A percentile compares a stretch with the other conserved stretches of the same genome.
Conservation (phyloP, 208 protist genomes). For the Willaertia magna region DNA sequence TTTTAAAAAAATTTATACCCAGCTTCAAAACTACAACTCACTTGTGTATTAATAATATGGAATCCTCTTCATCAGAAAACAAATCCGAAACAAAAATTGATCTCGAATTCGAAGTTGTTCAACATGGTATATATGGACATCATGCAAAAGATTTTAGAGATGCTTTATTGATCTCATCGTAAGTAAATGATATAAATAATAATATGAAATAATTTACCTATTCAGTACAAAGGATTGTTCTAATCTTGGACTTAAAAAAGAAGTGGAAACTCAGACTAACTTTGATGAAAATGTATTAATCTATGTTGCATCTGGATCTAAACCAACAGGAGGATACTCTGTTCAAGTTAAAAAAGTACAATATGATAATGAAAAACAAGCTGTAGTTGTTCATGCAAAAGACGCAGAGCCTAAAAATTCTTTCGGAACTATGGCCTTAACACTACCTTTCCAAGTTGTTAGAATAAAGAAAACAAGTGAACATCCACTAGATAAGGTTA, state of each 20-base stretch:
- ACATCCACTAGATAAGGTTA: neutral
- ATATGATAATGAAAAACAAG: neutral
- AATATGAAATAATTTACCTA: too few relatives aligned
- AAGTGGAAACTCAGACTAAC: neutral
- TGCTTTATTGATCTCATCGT: neutral
- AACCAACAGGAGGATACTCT: neutral
- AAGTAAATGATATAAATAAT: too few relatives aligned
- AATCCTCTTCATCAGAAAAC: too few relatives aligned
- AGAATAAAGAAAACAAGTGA: neutral
- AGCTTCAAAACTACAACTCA: too few relatives aligned
- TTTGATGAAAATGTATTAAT: neutral
- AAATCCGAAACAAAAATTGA: neutral
- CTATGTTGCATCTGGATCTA: neutral
- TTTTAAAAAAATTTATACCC: too few relatives aligned
- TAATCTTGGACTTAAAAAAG: neutral
- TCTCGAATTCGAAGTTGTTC: neutral
- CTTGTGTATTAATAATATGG: too few relatives aligned
- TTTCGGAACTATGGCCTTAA: neutral
- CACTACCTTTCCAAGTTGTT: neutral
- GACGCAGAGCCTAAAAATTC: neutral
- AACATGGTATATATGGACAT: neutral
- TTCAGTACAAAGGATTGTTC: neutral
- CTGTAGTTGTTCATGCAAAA: neutral
- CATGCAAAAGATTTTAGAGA: neutral
- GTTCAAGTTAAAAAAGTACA: neutral